Evolutionary conservation across 805 yeast genomes (phyloP).

Genomic region (Saccharomycopsis sp.): DNA sequence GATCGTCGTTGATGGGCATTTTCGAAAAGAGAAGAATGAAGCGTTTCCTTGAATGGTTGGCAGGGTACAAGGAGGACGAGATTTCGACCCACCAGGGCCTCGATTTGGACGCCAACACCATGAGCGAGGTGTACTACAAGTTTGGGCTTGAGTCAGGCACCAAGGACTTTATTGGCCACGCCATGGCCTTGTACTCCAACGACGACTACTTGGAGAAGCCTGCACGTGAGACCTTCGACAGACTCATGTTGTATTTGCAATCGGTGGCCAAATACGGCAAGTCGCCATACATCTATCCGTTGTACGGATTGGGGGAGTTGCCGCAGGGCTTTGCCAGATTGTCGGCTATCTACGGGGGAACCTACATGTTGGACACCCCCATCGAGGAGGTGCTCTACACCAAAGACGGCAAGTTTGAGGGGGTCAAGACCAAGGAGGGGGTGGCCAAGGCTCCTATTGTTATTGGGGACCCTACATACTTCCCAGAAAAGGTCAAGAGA

Average conservation of each 20-base stretch:
- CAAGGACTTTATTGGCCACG: slow-evolving; percentile 94
- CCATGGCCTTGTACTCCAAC: slow-evolving; percentile 95
- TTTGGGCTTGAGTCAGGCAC: slow-evolving; percentile 91
- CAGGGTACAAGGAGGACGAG: slow-evolving; percentile 72
- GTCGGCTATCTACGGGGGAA: slow-evolving; percentile 96
- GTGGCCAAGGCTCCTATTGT: slow-evolving; percentile 86
- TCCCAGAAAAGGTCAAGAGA: slow-evolving; percentile 73
- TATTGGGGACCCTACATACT: slow-evolving; percentile 96
- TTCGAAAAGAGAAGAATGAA: slow-evolving; percentile 95
- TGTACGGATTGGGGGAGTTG: slow-evolving; percentile 93
- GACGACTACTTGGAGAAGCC: slow-evolving; percentile 85
- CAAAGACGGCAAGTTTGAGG: slow-evolving; percentile 65
- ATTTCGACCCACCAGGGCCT: slow-evolving; percentile 77
- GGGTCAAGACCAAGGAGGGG: slow-evolving; percentile 90
- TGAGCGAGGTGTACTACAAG: slow-evolving; percentile 84
- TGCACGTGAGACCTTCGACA: slow-evolving; percentile 84
- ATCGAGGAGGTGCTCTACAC: slow-evolving; percentile 80
- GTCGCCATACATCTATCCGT: slow-evolving; percentile 92
- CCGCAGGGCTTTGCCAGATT: slow-evolving; percentile 99
- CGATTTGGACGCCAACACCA: slow-evolving; percentile 79
- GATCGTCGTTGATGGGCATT: slow-evolving; percentile 88
- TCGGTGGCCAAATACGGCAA: slow-evolving; percentile 94
- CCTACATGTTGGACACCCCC: slow-evolving; percentile 96
- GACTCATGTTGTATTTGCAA: slow-evolving; percentile 78
- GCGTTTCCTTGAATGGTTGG: slow-evolving; percentile 82